A percentile compares a stretch with the other conserved stretches of the same genome.
phyloP scores from a whole-genome alignment of 495 filamentous ascomycete species.

The Aspergillus leporis region DNA sequence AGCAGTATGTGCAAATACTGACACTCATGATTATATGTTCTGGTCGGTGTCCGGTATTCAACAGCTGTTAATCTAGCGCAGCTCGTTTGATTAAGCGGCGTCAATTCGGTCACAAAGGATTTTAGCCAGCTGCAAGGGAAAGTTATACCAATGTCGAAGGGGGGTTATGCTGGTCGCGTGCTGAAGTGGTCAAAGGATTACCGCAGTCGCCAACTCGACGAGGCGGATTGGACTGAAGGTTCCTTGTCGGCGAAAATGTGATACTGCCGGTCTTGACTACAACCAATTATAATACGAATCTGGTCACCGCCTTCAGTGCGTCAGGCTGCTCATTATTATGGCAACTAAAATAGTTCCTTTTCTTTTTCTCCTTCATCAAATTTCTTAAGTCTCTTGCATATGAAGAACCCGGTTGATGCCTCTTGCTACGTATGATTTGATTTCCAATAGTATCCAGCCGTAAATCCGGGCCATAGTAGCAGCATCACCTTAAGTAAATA shows the following conservation, averaged over 20 bases:
- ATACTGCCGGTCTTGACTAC: slow-evolving; percentile 20
- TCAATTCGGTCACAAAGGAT: background rate
- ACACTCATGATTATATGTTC: slow-evolving; percentile 42
- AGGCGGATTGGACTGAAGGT: slow-evolving; percentile 1
- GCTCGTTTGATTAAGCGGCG: background rate
- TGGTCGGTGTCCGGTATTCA: slow-evolving; percentile 5
- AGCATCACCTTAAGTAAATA: background rate
- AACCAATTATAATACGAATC: slow-evolving; percentile 25
- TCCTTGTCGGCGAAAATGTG: slow-evolving; percentile 38
- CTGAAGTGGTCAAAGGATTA: slow-evolving; percentile 1
- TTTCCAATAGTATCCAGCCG: background rate
- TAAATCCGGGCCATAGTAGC: background rate
- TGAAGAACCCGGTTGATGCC: no score
- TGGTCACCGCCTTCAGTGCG: background rate
- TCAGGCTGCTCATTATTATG: no score
- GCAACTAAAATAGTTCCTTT: no score
- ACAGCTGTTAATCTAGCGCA: background rate
- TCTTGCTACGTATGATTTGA: no score
- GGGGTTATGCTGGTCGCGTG: slow-evolving; percentile 23
- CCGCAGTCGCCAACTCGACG: slow-evolving; percentile 19
- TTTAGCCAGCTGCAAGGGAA: slow-evolving; percentile 4
- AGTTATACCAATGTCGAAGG: slow-evolving; percentile 1
- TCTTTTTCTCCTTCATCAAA: no score
- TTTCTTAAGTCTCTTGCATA: no score
- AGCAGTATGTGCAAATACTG: slow-evolving; percentile 17